A percentile compares a stretch with the other conserved stretches of the same genome.
phyloP scores from a whole-genome alignment of 345 rosid genomes.

The Salix purpurea region DNA sequence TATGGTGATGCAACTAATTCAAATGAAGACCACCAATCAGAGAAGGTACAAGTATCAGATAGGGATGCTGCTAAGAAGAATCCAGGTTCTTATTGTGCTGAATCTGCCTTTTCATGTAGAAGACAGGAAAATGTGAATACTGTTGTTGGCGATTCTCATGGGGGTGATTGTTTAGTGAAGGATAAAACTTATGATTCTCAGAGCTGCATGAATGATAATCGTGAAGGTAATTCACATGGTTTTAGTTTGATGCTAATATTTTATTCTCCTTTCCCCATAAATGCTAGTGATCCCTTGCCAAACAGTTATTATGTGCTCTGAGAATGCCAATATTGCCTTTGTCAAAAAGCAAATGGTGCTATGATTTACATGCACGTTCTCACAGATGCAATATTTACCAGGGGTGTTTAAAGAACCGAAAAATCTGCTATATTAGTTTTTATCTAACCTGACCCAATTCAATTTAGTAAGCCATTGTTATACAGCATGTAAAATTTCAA shows the following conservation, averaged over 20 bases:
- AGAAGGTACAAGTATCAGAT: conserved; percentile 16
- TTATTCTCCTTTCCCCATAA: neutral
- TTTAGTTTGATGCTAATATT: conserved; percentile 4
- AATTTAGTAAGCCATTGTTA: too few relatives aligned
- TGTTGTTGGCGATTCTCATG: conserved; percentile 14
- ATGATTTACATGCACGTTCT: neutral
- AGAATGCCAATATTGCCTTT: neutral
- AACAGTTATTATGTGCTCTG: neutral
- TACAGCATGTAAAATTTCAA: neutral
- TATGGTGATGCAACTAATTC: conserved; percentile 10
- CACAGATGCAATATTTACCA: neutral
- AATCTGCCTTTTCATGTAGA: conserved; percentile 16
- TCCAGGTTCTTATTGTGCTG: neutral
- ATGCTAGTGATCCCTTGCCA: neutral
- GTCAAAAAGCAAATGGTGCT: neutral
- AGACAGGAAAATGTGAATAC: conserved; percentile 11
- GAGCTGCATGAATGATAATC: neutral
- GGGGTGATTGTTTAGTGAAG: conserved; percentile 9
- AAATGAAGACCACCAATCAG: conserved; percentile 11
- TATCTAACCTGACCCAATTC: neutral
- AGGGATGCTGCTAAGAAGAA: conserved; percentile 11
- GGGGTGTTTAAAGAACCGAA: neutral
- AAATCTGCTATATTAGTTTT: neutral
- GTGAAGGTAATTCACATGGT: conserved; percentile 26
- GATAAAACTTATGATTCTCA: conserved; percentile 9